Conservation (phyloP, 83 land plant genomes). For the Picea abies region DNA sequence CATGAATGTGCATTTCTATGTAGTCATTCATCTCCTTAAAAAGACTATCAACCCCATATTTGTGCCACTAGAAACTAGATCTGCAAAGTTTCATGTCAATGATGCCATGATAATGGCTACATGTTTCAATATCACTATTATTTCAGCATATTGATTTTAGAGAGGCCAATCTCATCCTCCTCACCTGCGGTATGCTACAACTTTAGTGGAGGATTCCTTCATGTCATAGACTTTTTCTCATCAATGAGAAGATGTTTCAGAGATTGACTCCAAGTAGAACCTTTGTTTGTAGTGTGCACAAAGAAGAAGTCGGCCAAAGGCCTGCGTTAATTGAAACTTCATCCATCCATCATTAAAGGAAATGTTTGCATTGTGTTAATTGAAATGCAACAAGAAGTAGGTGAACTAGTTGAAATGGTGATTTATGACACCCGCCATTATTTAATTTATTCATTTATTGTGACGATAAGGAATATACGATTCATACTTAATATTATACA, state of each 20-base stretch:
- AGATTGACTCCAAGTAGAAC: background rate
- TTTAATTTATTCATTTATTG: too few species aligned
- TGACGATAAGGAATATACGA: too few species aligned
- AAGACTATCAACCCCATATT: slow-evolving; percentile 8
- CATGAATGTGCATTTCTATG: slow-evolving; percentile 25
- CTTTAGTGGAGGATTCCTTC: too few species aligned
- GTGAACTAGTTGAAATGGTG: too few species aligned
- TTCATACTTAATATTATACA: too few species aligned
- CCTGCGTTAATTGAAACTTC: too few species aligned
- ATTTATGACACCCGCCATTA: too few species aligned
- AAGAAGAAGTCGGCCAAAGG: background rate
- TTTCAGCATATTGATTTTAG: background rate
- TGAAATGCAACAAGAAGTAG: too few species aligned
- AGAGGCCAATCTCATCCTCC: background rate
- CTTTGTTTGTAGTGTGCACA: background rate
- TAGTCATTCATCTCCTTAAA: slow-evolving; percentile 25
- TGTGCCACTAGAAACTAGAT: slow-evolving; percentile 18
- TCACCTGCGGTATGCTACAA: too few species aligned
- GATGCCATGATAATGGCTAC: too few species aligned
- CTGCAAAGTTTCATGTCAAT: slow-evolving; percentile 8
- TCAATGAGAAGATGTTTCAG: background rate
- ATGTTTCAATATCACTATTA: background rate
- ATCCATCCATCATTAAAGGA: too few species aligned
- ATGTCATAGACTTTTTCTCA: background rate
- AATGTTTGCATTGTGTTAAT: too few species aligned